Conservation (phyloP, 2,329 filamentous ascomycete genomes). For the Fusarium napiforme region DNA sequence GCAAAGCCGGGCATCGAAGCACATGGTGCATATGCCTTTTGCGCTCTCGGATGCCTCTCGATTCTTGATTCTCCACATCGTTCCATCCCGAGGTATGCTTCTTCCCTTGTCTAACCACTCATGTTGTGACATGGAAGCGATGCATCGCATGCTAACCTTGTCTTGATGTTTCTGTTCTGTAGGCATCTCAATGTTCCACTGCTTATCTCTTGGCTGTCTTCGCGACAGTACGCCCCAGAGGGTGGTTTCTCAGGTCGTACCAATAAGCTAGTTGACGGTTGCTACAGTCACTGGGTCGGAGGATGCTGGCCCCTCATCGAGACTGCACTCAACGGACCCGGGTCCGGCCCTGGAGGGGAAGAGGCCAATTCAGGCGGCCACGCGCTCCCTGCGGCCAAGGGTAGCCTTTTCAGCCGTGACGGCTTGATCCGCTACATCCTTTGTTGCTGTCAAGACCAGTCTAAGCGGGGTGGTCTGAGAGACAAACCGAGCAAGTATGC, state of each 20-base stretch:
- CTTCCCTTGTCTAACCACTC: constrained; percentile 44
- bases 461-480: constrained; percentile 79
- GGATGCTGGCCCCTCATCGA: constrained; percentile 94
- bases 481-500: constrained; percentile 92
- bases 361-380: constrained; percentile 45
- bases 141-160: constrained; percentile 52
- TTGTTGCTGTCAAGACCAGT: constrained; percentile 82
- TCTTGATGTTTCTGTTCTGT: constrained; percentile 37
- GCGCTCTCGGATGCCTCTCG: constrained; percentile 87
- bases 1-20: constrained; percentile 88
- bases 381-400: constrained; percentile 46
- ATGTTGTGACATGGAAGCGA: constrained; percentile 44
- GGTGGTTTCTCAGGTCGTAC: constrained; percentile 93
- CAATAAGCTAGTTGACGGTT: constrained; percentile 97
- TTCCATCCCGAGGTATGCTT: constrained; percentile 75
- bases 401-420: constrained; percentile 80
- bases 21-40: constrained; percentile 97
- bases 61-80: constrained; percentile 83
- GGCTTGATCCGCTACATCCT: constrained; percentile 91
- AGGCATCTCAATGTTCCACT: constrained; percentile 81
- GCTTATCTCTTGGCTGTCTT: constrained; percentile 87
- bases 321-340: constrained; percentile 72
- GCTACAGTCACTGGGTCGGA: constrained; percentile 98
- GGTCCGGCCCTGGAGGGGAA: constrained; percentile 41
- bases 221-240: constrained; percentile 89